Evolutionary conservation across 2,329 filamentous ascomycete species (phyloP), one percentile per base, ranked within the genome.

Genomic region (Colletotrichum limetticola): DNA sequence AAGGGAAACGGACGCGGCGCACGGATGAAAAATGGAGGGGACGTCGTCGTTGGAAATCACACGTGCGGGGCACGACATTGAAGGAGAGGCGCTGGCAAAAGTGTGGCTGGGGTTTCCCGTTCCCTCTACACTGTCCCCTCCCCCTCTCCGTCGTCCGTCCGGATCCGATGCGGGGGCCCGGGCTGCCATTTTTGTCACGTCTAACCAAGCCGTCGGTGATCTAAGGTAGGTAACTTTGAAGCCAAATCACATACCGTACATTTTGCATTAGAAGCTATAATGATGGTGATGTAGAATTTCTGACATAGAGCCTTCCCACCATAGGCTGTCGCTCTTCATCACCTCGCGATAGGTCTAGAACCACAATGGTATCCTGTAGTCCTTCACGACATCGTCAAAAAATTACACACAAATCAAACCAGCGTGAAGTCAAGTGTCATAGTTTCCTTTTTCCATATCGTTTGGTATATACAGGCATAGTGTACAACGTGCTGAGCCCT

Each of bases 401-500:
- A 19, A 19, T 19, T 3, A 46, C 3, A 49, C 42, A 49, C 19
- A 49, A 49, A 22, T 49, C 42, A 49, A n/a, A 22, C 42, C 19
- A 49, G 12, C 19, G 8, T 49, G 19, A 22, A 49, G 16, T 49
- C 7, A 49, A 49, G 42, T 11, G 16, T 49, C 42, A 22, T 49
- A 22, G 8, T 49, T 49, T 49, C 30, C 59, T 68, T 58, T 62
- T 66, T 52, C 49, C 68, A 55, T 62, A 62, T 64, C 68, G 53
- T 62, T 66, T 63, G 68, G 46, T 74, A 74, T 74, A 71, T 74
- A 72, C 68, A 74, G 58, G 49, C 57, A 63, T 71, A 73, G 52
- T 73, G 49, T 71, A 73, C 71, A 73, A 66, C 60, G 71, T 35
- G 67, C 67, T 59, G 49, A 56, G 56, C 49, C 61, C 66, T 37